These are phyloP conservation scores for Diaporthe australafricana DNA, from an alignment of 2,329 filamentous ascomycete species.

Conservation along the genomic window DNA sequence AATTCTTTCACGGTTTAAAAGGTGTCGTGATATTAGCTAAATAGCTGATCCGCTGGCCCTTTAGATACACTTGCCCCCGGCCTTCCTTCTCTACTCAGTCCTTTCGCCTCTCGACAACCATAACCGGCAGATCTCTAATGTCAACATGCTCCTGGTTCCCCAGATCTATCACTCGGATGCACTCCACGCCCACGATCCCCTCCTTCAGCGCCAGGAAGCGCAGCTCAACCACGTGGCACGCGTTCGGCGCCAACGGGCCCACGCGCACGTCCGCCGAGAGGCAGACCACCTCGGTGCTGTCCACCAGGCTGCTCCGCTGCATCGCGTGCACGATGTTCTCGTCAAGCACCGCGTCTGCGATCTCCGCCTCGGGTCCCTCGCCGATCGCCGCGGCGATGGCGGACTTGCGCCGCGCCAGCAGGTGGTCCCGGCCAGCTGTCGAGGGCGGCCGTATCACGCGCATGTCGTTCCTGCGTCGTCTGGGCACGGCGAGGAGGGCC, in stretches of 20 bases:
- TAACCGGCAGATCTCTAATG: slow-evolving; percentile 78
- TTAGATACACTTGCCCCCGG: background rate
- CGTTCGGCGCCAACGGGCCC: slow-evolving; percentile 77
- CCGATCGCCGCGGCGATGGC: slow-evolving; percentile 37
- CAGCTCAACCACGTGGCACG: slow-evolving; percentile 80
- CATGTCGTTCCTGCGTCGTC: slow-evolving; percentile 69
- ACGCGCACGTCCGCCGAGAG: slow-evolving; percentile 80
- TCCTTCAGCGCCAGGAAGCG: slow-evolving; percentile 76
- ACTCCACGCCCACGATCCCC: slow-evolving; percentile 78
- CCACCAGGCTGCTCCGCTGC: slow-evolving; percentile 73
- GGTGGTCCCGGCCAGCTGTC: slow-evolving; percentile 55
- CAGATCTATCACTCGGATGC: slow-evolving; percentile 79
- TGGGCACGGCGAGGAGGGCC: slow-evolving; percentile 75
- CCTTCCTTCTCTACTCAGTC: slow-evolving; percentile 21
- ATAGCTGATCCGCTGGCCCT: slow-evolving; percentile 10
- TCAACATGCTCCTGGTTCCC: slow-evolving; percentile 82
- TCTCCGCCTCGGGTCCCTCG: slow-evolving; percentile 40
- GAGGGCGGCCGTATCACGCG: slow-evolving; percentile 66
- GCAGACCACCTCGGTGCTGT: slow-evolving; percentile 77
- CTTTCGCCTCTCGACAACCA: slow-evolving; percentile 62
- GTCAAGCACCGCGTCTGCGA: slow-evolving; percentile 77
- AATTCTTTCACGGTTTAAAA: background rate
- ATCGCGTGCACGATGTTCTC: slow-evolving; percentile 78
- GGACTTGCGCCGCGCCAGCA: slow-evolving; percentile 47
- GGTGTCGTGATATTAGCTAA: no score